Base-by-base conservation (phyloP, 495 filamentous ascomycete genomes). In the Neurospora sp. region DNA sequence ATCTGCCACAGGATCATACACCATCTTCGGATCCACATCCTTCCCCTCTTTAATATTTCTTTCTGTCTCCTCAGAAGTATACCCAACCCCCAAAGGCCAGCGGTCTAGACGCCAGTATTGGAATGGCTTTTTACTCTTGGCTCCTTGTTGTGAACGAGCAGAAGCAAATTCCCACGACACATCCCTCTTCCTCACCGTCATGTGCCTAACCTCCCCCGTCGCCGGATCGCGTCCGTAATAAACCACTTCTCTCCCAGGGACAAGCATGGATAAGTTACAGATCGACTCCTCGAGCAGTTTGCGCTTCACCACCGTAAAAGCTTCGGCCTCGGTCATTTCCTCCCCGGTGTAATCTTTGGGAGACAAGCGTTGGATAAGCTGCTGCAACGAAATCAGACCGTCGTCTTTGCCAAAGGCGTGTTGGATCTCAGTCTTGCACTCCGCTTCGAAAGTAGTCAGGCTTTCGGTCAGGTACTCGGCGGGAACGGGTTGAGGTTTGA, bases 261-360 rank as follows among this genome's bases (percentile, higher is more conserved):
- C 73, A 11, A 82, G 72, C 78, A 80, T 79, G 11, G 73, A 70
- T 31, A 77, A 34, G 75, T 81, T 82, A 10, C 34, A 59, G 31
- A 36, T 19, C n/a, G 75, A 37, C 74, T 82, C 80, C 17, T 75
- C 54, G 39, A 80, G 78, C 71, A 82, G 45, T 3, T 72, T 66
- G 19, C 39, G 42, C 48, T 76, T 77, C 59, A 80, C 59, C 3
- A 34, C 4, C 11, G n/a, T 3, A 37, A 78, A 73, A 2, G 73
- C 76, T 5, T 70, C 39, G 0, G 11, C 34, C n/a, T 75, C 40
- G 1, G 39, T 39, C 10, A 59, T 72, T 48, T 38, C 21, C 37
- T 6, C 31, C 4, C 71, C 69, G 0, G 39, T 39, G 15, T 73
- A 70, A 17, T 54, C 19, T 6, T 7, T 13, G 11, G 54, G 48